Evolutionary conservation across 129 eudicot genomes (phyloP).

Genomic region (Artemisia annua): DNA sequence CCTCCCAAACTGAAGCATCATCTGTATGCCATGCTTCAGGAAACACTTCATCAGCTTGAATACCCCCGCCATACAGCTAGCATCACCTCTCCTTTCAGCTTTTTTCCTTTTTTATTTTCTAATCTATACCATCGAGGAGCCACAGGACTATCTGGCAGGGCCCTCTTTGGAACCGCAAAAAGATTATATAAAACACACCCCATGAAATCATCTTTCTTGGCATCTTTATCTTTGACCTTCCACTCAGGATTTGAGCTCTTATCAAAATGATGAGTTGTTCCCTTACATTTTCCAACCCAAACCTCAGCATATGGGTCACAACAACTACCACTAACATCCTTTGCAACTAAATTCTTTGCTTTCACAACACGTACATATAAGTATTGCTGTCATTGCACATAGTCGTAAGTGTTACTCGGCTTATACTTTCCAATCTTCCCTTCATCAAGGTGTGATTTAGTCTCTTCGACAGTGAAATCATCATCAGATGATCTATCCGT

Average conservation of each 20-base stretch:
- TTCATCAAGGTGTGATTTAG: too few relatives aligned
- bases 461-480: too few relatives aligned
- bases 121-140: constrained; percentile 47
- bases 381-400: constrained; percentile 42
- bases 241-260: constrained; percentile 40
- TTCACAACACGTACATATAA: constrained; percentile 52
- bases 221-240: constrained; percentile 39
- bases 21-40: constrained; percentile 21
- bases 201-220: constrained; percentile 33
- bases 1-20: constrained; percentile 28
- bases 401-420: constrained; percentile 19
- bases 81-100: constrained; percentile 42
- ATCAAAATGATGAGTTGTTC: constrained; percentile 37
- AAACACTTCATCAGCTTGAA: constrained; percentile 59
- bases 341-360: constrained; percentile 32
- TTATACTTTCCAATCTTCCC: too few relatives aligned
- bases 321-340: constrained; percentile 27
- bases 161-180: constrained; percentile 39
- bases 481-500: too few relatives aligned
- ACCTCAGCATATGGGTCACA: constrained; percentile 48
- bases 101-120: constrained; percentile 34
- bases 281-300: constrained; percentile 41
- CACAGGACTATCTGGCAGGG: constrained; percentile 44
- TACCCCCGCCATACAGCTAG: constrained; percentile 52
- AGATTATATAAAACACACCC: constrained; percentile 40